Evolutionary conservation across 495 filamentous ascomycete genomes (phyloP).

Genomic region (Penicillium lividum): DNA sequence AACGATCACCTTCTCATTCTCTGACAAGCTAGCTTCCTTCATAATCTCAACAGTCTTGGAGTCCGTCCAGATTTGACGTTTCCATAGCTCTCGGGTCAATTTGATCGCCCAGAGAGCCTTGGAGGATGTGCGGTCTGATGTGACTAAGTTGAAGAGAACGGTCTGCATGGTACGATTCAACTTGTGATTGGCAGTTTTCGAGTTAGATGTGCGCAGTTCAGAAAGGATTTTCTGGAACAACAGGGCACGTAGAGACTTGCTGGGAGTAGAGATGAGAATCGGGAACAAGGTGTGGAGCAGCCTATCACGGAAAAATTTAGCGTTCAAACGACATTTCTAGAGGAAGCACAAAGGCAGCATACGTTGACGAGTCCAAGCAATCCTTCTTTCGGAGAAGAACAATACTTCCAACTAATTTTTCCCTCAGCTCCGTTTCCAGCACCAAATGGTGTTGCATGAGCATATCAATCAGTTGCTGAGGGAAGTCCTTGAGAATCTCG

Average conservation of each 20-base stretch:
- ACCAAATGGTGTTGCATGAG: slow-evolving; percentile 77
- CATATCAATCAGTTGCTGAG: slow-evolving; percentile 77
- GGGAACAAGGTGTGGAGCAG: slow-evolving; percentile 90
- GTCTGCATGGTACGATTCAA: slow-evolving; percentile 92
- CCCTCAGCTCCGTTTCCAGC: slow-evolving; percentile 78
- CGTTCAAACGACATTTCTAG: background rate
- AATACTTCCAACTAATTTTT: slow-evolving; percentile 91
- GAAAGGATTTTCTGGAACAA: slow-evolving; percentile 90
- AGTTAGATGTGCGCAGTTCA: slow-evolving; percentile 82
- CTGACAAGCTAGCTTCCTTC: slow-evolving; percentile 80
- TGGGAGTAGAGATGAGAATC: slow-evolving; percentile 80
- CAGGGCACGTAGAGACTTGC: slow-evolving; percentile 79
- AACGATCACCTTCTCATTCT: slow-evolving; percentile 85
- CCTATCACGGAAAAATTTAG: slow-evolving; percentile 31
- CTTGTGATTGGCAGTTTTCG: slow-evolving; percentile 82
- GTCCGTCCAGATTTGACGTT: slow-evolving; percentile 84
- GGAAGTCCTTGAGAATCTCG: slow-evolving; percentile 70
- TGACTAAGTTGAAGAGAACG: slow-evolving; percentile 86
- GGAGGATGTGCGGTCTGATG: slow-evolving; percentile 75
- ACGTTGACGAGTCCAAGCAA: slow-evolving; percentile 78
- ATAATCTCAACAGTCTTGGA: slow-evolving; percentile 88
- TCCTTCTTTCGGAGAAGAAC: slow-evolving; percentile 89
- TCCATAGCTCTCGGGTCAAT: slow-evolving; percentile 84
- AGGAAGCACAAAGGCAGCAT: slow-evolving; percentile 17
- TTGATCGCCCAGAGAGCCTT: slow-evolving; percentile 95